These are phyloP conservation scores for Dendrothele bispora DNA, from an alignment of 768 basidiomycete species.

Conservation along the genomic window DNA sequence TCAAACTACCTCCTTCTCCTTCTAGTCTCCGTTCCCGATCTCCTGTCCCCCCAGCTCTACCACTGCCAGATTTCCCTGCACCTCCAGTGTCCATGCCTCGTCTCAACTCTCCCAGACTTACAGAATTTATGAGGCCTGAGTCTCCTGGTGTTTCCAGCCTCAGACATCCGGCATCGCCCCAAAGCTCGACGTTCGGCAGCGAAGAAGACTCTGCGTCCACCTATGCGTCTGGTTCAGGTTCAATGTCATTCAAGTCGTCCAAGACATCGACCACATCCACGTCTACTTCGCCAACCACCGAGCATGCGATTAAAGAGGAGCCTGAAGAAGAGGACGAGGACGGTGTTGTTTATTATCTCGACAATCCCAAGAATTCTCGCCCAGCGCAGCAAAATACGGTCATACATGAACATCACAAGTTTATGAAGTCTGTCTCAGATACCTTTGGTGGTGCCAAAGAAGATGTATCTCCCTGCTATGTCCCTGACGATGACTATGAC, in stretches of 20 bases:
- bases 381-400: not conserved
- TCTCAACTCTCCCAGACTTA: not conserved
- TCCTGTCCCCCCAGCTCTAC: slow-evolving; percentile 1
- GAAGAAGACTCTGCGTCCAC: slow-evolving; percentile 38
- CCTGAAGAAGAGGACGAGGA: slow-evolving; percentile 1
- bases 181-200: slow-evolving; percentile 46
- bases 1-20: not conserved
- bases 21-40: not conserved
- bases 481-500: slow-evolving; percentile 10
- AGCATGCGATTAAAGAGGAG: not conserved
- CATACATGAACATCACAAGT: slow-evolving; percentile 12
- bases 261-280: slow-evolving; percentile 1
- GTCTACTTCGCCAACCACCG: slow-evolving; percentile 31
- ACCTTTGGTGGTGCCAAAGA: slow-evolving; percentile 35
- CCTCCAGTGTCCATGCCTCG: not conserved
- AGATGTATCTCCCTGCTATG: not conserved
- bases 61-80: not conserved
- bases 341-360: slow-evolving; percentile 35
- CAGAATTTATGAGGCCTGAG: not conserved
- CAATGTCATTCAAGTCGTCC: not conserved
- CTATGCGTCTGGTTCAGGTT: slow-evolving; percentile 26
- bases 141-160: not conserved
- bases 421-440: slow-evolving; percentile 29
- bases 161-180: slow-evolving; percentile 43
- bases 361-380: slow-evolving; percentile 15